Evolutionary conservation across 306 rosid genomes (phyloP), one percentile per base, ranked within the genome.

Genomic region (Medicago ruthenica): DNA sequence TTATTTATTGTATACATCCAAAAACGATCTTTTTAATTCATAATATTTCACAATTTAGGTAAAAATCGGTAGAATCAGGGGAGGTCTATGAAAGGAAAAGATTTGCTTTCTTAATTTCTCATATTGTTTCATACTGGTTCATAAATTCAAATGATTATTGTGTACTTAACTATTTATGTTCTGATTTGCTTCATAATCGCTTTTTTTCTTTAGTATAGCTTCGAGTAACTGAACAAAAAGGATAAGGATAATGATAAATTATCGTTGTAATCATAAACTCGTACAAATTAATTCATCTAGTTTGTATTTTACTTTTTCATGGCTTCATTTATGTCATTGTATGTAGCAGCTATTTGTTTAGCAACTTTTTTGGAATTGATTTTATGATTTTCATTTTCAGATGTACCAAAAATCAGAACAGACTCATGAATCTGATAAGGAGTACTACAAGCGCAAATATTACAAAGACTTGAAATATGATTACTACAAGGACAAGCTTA

Each of bases 381-480:
- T 54, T 41, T 41, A 4, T 16, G n/a, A 13, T 65, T 82, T 11
- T 65, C 21, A 10, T 72, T 72, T 65, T 80, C 79, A 73, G 71
- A 85, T 82, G 88, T 81, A 88, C 4, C 13, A 17, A 31, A 45
- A 15, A 9, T 39, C 67, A 54, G 75, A 58, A 64, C 83, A 76
- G 8, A 65, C 18, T n/a, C 79, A 66, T 21, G 53, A 5, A 54
- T 80, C 88, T 67, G 89, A 83, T 36, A 84, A 88, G 17, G 47
- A 71, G 51, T 74, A 82, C 58, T 88, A 69, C 0, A 60, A 68
- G 42, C 54, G 72, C 7, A 64, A 13, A 2, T 88, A 85, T 65
- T 90, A 88, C 51, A 40, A 48, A 3, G 82, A 87, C 44, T 57
- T 89, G 70, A 92, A 85, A 85, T 68, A 18, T 16, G 90, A 83